A percentile compares a stretch with the other conserved stretches of the same genome.
Evolutionary conservation across 2,329 filamentous ascomycete species (phyloP).

Genomic region (Phialophora expanda): DNA sequence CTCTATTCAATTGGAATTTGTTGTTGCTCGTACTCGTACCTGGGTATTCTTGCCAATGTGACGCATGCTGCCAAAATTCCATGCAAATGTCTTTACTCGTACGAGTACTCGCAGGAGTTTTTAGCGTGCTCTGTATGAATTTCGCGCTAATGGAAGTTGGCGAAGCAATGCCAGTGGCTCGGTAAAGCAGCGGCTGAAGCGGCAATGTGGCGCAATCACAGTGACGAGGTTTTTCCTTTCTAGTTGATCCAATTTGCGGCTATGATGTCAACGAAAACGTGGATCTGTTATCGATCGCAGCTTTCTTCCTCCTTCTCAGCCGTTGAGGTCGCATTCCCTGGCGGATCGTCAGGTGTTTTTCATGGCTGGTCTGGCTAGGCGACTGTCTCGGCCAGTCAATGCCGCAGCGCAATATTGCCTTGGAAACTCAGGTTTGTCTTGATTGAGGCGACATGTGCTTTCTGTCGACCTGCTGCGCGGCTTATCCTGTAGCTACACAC

Average conservation of each 20-base stretch:
- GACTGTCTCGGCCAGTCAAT: constrained; percentile 19
- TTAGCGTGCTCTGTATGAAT: neutral
- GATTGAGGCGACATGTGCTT: constrained; percentile 18
- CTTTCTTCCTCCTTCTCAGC: neutral
- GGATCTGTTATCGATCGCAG: constrained; percentile 1
- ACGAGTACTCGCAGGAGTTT: no score
- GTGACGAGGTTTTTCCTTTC: constrained; percentile 11
- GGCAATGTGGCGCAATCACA: constrained; percentile 2
- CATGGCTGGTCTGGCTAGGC: neutral
- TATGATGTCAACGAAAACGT: constrained; percentile 19
- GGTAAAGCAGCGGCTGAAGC: constrained; percentile 1
- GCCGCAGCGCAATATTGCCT: constrained; percentile 25
- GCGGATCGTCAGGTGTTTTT: constrained; percentile 4
- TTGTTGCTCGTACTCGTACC: no score
- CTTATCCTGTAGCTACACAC: neutral
- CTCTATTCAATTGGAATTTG: neutral
- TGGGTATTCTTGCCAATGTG: neutral
- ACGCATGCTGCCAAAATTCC: neutral
- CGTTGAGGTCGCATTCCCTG: neutral
- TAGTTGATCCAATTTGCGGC: neutral
- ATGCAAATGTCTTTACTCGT: neutral
- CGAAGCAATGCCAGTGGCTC: constrained; percentile 10
- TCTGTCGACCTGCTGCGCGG: constrained; percentile 1
- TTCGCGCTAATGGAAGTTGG: neutral
- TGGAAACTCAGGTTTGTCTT: constrained; percentile 12